A percentile compares a stretch with the other conserved stretches of the same genome.
Conservation (phyloP, 352 stramenopile species). For the Globisporangium megalacanthum region DNA sequence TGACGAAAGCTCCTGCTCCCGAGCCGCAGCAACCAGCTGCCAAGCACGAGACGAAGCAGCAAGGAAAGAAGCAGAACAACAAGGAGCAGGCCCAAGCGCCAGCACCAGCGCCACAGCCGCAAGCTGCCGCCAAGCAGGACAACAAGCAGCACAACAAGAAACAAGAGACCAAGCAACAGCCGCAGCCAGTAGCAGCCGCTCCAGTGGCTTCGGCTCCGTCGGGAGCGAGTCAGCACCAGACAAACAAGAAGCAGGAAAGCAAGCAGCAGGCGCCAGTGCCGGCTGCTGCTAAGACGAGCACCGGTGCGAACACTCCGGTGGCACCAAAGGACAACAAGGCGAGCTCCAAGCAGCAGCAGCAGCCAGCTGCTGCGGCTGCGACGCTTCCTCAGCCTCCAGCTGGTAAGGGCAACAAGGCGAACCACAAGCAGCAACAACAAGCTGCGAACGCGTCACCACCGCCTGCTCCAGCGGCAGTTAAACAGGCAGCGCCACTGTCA, state of each 20-base stretch:
- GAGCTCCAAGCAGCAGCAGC: conserved; percentile 1
- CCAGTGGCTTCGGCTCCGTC: not conserved
- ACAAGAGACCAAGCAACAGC: not conserved
- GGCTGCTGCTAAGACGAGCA: not conserved
- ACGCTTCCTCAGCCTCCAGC: not conserved
- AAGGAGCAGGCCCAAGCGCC: not conserved
- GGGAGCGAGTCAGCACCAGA: not conserved
- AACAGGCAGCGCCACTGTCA: conserved; percentile 5
- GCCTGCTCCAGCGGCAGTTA: conserved; percentile 2
- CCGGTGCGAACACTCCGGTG: not conserved
- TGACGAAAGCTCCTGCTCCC: not conserved
- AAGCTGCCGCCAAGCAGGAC: not conserved
- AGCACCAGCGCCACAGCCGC: not conserved
- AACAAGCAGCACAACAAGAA: not conserved
- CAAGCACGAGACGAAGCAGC: not conserved
- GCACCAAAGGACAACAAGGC: not conserved
- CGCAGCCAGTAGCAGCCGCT: not conserved
- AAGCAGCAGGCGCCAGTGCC: not conserved
- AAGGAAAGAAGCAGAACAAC: conserved; percentile 5
- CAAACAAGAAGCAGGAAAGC: not conserved
- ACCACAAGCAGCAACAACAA: conserved; percentile 3
- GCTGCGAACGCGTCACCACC: not conserved
- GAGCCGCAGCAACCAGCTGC: not conserved
- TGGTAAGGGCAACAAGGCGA: conserved; percentile 8
- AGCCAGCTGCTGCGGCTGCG: not conserved